A percentile compares a stretch with the other conserved stretches of the same genome.
phyloP scores from a whole-genome alignment of 169 alveolate genomes.

The Perkinsus olseni region DNA sequence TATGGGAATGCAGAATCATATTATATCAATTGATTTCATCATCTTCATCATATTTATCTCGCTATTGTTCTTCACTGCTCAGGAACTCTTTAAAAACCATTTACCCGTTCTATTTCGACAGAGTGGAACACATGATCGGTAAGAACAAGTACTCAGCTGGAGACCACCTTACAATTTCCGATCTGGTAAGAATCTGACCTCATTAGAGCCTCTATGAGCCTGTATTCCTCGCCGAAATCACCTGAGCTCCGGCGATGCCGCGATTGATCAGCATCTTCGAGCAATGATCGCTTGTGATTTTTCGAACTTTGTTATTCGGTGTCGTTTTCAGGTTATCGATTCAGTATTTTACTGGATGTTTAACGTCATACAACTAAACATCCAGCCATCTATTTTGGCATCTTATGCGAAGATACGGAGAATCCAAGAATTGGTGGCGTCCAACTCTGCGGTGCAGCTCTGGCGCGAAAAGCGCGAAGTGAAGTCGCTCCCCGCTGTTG shows the following conservation, averaged over 20 bases:
- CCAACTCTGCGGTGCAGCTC: background rate
- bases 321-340: background rate
- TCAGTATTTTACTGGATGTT: background rate
- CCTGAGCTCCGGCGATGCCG: too few relatives aligned
- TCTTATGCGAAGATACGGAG: background rate
- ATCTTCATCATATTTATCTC: too few relatives aligned
- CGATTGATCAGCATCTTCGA: too few relatives aligned
- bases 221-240: too few relatives aligned
- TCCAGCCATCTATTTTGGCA: background rate
- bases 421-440: background rate
- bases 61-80: too few relatives aligned
- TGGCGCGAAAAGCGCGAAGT: background rate
- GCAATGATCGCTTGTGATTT: too few relatives aligned
- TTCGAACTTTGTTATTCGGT: too few relatives aligned
- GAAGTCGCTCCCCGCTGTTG: background rate
- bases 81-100: background rate
- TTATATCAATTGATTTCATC: too few relatives aligned
- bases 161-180: background rate
- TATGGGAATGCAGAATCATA: too few relatives aligned
- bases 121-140: background rate
- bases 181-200: background rate
- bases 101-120: background rate
- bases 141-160: background rate
- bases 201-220: too few relatives aligned
- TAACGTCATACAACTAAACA: background rate